phyloP scores from a whole-genome alignment of 2,329 filamentous ascomycete species.

The Metarhizium guizhouense region DNA sequence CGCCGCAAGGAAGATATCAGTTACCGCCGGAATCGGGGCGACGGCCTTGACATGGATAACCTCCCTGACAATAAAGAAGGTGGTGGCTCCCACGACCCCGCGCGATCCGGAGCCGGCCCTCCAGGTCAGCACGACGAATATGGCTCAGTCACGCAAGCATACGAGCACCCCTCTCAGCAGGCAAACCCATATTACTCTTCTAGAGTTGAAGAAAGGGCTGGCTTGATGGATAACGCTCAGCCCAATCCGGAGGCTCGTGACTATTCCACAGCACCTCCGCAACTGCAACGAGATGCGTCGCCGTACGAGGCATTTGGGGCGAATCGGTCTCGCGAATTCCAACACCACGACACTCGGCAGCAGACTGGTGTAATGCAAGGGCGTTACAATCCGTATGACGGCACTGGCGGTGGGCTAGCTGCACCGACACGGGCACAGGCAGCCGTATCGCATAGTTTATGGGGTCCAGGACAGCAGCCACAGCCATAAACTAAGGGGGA shows the following conservation, averaged over 20 bases:
- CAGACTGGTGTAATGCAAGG: slow-evolving; percentile 3
- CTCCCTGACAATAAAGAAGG: slow-evolving; percentile 20
- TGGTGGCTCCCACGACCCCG: slow-evolving; percentile 13
- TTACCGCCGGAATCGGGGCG: slow-evolving; percentile 30
- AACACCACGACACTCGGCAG: not conserved
- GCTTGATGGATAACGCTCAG: slow-evolving; percentile 31
- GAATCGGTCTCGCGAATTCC: not conserved
- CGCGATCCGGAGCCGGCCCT: slow-evolving; percentile 3
- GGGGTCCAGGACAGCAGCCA: slow-evolving; percentile 3
- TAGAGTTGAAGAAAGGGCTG: slow-evolving; percentile 31
- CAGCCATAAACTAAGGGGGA: not conserved
- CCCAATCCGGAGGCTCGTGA: slow-evolving; percentile 15
- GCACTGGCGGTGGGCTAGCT: not conserved
- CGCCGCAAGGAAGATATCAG: slow-evolving; percentile 44
- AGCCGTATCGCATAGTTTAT: slow-evolving; percentile 8
- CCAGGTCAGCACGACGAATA: slow-evolving; percentile 14
- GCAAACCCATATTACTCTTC: slow-evolving; percentile 23
- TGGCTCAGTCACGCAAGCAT: slow-evolving; percentile 20
- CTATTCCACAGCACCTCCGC: slow-evolving; percentile 4
- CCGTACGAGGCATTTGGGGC: not conserved
- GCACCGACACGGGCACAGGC: slow-evolving; percentile 5
- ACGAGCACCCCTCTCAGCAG: slow-evolving; percentile 27
- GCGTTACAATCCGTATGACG: slow-evolving; percentile 1
- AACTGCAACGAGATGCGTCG: slow-evolving; percentile 3
- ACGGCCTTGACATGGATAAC: slow-evolving; percentile 27